Conservation (phyloP, 2,329 filamentous ascomycete genomes). For the Emmonsiellopsis sp. region DNA sequence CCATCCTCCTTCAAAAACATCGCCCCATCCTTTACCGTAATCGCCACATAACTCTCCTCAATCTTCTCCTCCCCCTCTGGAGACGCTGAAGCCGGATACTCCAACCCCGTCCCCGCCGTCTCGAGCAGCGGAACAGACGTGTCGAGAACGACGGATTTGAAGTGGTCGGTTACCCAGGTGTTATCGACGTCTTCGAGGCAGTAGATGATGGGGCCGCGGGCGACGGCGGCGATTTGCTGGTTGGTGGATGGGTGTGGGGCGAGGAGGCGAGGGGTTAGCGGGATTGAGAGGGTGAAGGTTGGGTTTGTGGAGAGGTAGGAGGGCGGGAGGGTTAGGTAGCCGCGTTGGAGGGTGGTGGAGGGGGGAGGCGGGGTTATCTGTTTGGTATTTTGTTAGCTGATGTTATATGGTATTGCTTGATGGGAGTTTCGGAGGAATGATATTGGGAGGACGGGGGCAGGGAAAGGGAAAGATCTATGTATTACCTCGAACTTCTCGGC, state of each 20-base stretch:
- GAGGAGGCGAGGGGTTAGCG: conserved; percentile 41
- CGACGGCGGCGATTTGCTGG: conserved; percentile 45
- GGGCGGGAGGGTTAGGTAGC: conserved; percentile 40
- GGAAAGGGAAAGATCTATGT: conserved; percentile 13
- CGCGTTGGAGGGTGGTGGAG: neutral
- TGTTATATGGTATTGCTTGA: too few species aligned
- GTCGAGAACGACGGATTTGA: conserved; percentile 14
- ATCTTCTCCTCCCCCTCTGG: conserved; percentile 11
- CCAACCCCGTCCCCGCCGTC: conserved; percentile 8
- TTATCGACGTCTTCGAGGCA: conserved; percentile 54
- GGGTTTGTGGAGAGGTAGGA: conserved; percentile 31
- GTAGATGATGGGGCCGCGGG: conserved; percentile 50
- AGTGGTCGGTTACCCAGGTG: conserved; percentile 44
- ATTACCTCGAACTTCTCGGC: conserved; percentile 18
- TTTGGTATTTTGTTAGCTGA: too few species aligned
- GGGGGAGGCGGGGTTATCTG: neutral
- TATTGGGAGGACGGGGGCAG: conserved; percentile 1
- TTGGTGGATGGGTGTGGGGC: conserved; percentile 48
- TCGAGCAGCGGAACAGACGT: conserved; percentile 7
- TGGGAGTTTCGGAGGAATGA: too few species aligned
- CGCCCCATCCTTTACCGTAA: conserved; percentile 15
- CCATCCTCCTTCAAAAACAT: neutral
- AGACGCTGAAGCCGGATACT: conserved; percentile 1
- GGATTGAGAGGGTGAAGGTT: conserved; percentile 38
- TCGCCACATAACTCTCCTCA: conserved; percentile 15